These are phyloP conservation scores for Kazachstania taianensis DNA, from an alignment of 805 yeast genomes.

Conservation along the genomic window DNA sequence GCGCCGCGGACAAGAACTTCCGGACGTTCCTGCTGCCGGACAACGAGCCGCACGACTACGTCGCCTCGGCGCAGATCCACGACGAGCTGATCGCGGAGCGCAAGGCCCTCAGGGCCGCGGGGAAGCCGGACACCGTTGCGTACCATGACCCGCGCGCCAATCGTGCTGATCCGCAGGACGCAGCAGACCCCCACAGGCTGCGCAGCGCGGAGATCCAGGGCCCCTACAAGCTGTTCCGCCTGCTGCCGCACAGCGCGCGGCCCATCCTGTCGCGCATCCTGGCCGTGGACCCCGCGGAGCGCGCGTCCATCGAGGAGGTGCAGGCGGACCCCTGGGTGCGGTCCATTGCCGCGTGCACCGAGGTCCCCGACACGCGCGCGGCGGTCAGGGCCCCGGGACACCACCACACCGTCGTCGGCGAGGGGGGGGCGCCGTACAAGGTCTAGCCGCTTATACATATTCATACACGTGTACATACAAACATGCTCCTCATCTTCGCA, in stretches of 20 bases:
- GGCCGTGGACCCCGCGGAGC: conserved; percentile 43
- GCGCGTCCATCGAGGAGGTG: conserved; percentile 61
- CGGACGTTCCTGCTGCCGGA: conserved; percentile 53
- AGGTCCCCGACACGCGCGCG: conserved; percentile 29
- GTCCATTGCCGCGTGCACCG: conserved; percentile 52
- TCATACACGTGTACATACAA: background rate
- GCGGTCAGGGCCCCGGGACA: conserved; percentile 38
- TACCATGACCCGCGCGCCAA: too few relatives aligned
- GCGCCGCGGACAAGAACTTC: conserved; percentile 56
- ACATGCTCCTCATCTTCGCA: too few relatives aligned
- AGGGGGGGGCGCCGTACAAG: conserved; percentile 30
- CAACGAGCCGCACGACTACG: conserved; percentile 68
- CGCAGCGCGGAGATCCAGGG: conserved; percentile 48
- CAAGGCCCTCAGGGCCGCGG: background rate
- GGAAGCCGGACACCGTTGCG: background rate
- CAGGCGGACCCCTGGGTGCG: conserved; percentile 60
- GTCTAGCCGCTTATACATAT: conserved; percentile 3
- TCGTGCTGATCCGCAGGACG: background rate
- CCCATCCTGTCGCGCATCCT: conserved; percentile 62
- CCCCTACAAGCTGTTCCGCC: conserved; percentile 69
- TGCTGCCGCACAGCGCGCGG: conserved; percentile 72
- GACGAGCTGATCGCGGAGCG: conserved; percentile 39
- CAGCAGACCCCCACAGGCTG: background rate
- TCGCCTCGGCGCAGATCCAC: conserved; percentile 59
- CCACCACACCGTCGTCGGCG: conserved; percentile 38